Percentiles rank a stretch among this genome's conserved stretches.
Conservation (phyloP, 345 rosid genomes). For the Eucalyptus erythrocorys region DNA sequence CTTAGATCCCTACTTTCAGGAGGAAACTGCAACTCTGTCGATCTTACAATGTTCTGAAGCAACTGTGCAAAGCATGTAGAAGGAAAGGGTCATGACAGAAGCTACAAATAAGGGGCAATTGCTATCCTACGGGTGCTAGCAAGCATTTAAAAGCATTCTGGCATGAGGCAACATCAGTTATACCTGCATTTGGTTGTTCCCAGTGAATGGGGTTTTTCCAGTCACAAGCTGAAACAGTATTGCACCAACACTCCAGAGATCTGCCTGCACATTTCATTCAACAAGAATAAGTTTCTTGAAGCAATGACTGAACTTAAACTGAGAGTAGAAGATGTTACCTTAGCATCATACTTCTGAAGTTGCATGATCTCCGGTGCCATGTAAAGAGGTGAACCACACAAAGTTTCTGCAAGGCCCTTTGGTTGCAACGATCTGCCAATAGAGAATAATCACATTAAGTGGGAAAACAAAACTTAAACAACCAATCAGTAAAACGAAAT, state of each 20-base stretch:
- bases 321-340: slow-evolving; percentile 39
- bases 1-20: slow-evolving; percentile 41
- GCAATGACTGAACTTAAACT: background rate
- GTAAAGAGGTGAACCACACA: slow-evolving; percentile 98
- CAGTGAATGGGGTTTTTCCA: slow-evolving; percentile 90
- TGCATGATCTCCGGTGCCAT: slow-evolving; percentile 99
- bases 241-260: slow-evolving; percentile 99
- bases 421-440: slow-evolving; percentile 79
- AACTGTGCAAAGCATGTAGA: slow-evolving; percentile 35
- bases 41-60: slow-evolving; percentile 81
- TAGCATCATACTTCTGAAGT: slow-evolving; percentile 94
- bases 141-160: background rate
- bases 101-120: background rate
- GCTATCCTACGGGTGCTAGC: background rate
- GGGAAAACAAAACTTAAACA: background rate
- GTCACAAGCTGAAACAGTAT: slow-evolving; percentile 92
- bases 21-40: slow-evolving; percentile 79
- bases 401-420: slow-evolving; percentile 90
- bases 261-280: slow-evolving; percentile 65
- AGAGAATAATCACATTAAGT: background rate
- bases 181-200: slow-evolving; percentile 88
- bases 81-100: background rate
- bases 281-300: slow-evolving; percentile 19
- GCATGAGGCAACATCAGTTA: background rate
- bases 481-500: background rate